These are phyloP conservation scores for Sporothrix euskadiensis DNA, from an alignment of 2,329 filamentous ascomycete genomes.

Conservation along the genomic window DNA sequence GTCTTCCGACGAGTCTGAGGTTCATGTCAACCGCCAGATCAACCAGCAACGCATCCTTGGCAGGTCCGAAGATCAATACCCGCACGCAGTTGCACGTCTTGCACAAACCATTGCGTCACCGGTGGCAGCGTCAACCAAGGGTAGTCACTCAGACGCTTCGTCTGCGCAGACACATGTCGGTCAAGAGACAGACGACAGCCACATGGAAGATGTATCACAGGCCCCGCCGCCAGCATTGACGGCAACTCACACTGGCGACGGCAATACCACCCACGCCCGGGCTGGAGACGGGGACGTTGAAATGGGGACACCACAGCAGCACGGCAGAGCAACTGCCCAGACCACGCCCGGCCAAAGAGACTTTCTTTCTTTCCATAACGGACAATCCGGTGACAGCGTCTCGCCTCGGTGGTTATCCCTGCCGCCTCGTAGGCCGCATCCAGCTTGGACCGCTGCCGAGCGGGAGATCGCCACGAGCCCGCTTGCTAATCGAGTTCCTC, in stretches of 20 bases:
- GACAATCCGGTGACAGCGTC: not conserved
- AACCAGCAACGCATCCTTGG: not conserved
- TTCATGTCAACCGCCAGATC: not conserved
- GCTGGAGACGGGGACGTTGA: not conserved
- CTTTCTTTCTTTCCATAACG: slow-evolving; percentile 3
- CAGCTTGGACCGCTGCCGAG: slow-evolving; percentile 27
- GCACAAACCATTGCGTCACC: not conserved
- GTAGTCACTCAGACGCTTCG: not conserved
- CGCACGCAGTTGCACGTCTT: not conserved
- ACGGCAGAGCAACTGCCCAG: not conserved
- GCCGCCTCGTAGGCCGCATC: slow-evolving; percentile 28
- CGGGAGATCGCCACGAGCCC: slow-evolving; percentile 12
- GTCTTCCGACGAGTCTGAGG: not conserved
- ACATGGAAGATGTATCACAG: not conserved
- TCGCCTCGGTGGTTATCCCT: slow-evolving; percentile 27
- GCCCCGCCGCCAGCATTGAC: not conserved
- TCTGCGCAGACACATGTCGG: not conserved
- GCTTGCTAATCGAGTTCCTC: slow-evolving; percentile 20
- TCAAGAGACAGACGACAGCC: not conserved
- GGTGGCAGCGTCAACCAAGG: not conserved
- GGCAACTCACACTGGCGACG: not conserved
- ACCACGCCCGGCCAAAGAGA: not conserved
- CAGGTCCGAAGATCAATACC: slow-evolving; percentile 32
- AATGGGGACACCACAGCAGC: not conserved
- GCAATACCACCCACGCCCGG: not conserved